phyloP scores from a whole-genome alignment of 768 basidiomycete genomes.

The Sistotremastrum niveocremeum region DNA sequence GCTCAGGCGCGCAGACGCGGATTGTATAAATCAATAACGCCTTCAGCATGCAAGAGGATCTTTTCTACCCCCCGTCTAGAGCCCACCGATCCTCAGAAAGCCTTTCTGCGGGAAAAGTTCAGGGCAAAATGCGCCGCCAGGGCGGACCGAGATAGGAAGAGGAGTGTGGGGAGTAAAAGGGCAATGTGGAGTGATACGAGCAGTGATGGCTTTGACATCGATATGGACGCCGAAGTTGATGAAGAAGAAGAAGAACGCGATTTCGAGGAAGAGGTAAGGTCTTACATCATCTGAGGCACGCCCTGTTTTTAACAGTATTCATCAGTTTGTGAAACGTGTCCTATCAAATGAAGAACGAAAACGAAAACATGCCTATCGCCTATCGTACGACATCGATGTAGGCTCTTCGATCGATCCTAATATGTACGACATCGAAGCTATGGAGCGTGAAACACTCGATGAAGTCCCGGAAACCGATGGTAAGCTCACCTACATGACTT shows the following conservation, averaged over 20 bases:
- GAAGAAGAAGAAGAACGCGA: conserved; percentile 47
- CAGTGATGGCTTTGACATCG: conserved; percentile 36
- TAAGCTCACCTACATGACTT: too few species aligned
- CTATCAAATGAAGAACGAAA: conserved; percentile 40
- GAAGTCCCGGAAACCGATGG: too few species aligned
- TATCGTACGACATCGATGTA: conserved; percentile 55
- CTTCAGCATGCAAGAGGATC: not conserved
- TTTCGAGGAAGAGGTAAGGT: conserved; percentile 48
- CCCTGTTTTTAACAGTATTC: not conserved
- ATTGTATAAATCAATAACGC: conserved; percentile 36
- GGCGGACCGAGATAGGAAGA: conserved; percentile 40
- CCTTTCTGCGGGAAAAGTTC: conserved; percentile 46
- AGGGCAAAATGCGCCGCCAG: conserved; percentile 49
- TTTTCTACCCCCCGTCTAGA: not conserved
- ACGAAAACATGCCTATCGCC: conserved; percentile 36
- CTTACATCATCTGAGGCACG: conserved; percentile 3
- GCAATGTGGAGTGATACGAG: conserved; percentile 26
- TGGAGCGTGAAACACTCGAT: conserved; percentile 34
- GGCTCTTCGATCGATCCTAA: conserved; percentile 69
- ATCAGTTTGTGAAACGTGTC: conserved; percentile 54
- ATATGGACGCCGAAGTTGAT: conserved; percentile 28
- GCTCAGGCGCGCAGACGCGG: conserved; percentile 36
- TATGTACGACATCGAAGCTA: conserved; percentile 45
- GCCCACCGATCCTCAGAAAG: conserved; percentile 25
- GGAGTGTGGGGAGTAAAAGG: conserved; percentile 24